Conservation (phyloP, 164 flowering plant species). For the Santalum album region DNA sequence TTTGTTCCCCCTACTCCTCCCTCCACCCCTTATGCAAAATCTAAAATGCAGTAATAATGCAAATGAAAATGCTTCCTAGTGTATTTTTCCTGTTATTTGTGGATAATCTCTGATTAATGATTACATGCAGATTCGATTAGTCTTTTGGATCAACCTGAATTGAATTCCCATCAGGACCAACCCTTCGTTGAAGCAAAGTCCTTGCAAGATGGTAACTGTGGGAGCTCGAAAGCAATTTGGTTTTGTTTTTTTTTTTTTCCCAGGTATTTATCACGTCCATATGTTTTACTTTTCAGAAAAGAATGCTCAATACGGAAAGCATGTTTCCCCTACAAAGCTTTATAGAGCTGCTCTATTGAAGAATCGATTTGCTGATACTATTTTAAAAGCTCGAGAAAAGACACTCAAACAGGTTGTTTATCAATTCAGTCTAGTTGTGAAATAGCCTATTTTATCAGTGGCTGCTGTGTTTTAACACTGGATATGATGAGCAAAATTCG, state of each 20-base stretch:
- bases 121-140: conserved; percentile 4
- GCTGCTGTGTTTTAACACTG: too few species aligned
- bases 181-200: not conserved
- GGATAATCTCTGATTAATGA: too few species aligned
- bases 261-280: not conserved
- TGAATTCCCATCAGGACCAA: not conserved
- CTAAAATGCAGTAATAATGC: too few species aligned
- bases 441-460: too few species aligned
- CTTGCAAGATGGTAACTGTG: not conserved
- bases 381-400: not conserved
- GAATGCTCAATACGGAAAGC: not conserved
- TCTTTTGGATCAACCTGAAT: not conserved
- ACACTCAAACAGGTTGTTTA: not conserved
- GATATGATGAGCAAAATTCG: not conserved
- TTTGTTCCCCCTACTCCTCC: too few species aligned
- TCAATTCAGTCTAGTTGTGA: not conserved
- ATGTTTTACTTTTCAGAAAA: not conserved
- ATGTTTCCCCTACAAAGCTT: not conserved
- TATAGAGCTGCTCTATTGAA: conserved; percentile 2
- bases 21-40: too few species aligned
- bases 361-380: conserved; percentile 3
- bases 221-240: not conserved
- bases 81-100: too few species aligned
- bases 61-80: too few species aligned
- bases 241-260: too few species aligned